Evolutionary conservation across 257 asterid genomes (phyloP).

Genomic region (Solanum gandarillasii): DNA sequence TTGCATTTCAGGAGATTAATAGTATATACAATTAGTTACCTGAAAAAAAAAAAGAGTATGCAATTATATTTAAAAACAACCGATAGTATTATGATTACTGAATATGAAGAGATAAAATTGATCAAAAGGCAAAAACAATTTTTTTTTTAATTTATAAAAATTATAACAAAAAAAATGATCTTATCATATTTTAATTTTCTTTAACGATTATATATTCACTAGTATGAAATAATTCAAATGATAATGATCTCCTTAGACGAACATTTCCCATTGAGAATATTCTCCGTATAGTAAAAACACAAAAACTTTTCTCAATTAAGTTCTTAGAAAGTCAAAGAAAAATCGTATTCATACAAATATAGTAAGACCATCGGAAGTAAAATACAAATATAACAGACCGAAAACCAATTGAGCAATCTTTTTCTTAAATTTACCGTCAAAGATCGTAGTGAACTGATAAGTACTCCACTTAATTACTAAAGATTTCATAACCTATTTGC

Average conservation of each 20-base stretch:
- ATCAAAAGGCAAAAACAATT: background rate
- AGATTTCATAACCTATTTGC: too few relatives aligned
- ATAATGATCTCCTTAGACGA: background rate
- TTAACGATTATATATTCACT: background rate
- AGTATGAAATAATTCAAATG: background rate
- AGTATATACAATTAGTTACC: background rate
- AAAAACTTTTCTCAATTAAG: background rate
- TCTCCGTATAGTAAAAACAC: background rate
- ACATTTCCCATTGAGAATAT: background rate
- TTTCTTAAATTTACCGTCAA: background rate
- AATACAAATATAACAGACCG: background rate
- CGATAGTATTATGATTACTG: background rate
- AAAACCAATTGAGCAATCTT: background rate
- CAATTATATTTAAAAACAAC: background rate
- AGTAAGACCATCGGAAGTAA: background rate
- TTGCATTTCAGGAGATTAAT: background rate
- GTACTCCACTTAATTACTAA: too few relatives aligned
- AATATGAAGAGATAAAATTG: background rate
- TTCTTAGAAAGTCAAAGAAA: background rate
- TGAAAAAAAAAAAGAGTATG: background rate
- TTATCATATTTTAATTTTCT: background rate
- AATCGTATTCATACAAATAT: background rate
- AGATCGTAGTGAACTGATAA: too few relatives aligned
- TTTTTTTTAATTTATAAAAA: too few relatives aligned
- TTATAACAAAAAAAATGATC: background rate